Conservation (phyloP, 2,329 filamentous ascomycete genomes). For the Diaporthe capsici region DNA sequence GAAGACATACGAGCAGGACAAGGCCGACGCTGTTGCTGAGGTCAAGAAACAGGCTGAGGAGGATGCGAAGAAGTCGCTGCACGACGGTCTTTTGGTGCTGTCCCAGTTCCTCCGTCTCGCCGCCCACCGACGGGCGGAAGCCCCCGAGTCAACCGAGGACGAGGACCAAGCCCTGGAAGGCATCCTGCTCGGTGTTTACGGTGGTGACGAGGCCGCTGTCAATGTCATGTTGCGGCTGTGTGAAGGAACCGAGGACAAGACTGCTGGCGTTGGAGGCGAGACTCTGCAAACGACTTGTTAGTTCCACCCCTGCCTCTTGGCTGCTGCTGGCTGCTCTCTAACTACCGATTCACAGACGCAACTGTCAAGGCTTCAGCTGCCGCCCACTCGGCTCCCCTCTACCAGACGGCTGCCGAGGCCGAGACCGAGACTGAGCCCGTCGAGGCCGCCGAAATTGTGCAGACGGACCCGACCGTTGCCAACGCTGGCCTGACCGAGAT, state of each 20-base stretch:
- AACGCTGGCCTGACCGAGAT: conserved; percentile 79
- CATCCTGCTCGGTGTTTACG: conserved; percentile 82
- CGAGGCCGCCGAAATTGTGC: conserved; percentile 50
- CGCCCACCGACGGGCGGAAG: conserved; percentile 80
- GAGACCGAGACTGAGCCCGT: conserved; percentile 50
- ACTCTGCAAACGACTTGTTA: conserved; percentile 79
- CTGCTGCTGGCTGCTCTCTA: background rate
- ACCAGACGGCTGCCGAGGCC: conserved; percentile 49
- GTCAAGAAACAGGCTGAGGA: conserved; percentile 68
- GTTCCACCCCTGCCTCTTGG: conserved; percentile 48
- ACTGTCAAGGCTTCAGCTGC: conserved; percentile 70
- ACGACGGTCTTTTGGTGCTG: conserved; percentile 76
- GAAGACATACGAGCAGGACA: conserved; percentile 69
- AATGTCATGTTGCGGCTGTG: conserved; percentile 83
- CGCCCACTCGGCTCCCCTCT: conserved; percentile 64
- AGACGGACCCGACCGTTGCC: conserved; percentile 76
- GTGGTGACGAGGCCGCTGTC: conserved; percentile 82
- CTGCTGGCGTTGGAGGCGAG: conserved; percentile 75
- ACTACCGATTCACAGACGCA: conserved; percentile 58
- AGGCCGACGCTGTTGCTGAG: conserved; percentile 66
- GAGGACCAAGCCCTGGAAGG: conserved; percentile 88
- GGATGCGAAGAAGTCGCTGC: conserved; percentile 69
- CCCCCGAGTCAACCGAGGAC: conserved; percentile 73
- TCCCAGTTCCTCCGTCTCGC: conserved; percentile 87
- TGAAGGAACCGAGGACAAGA: conserved; percentile 77